These are phyloP conservation scores for Suillus subaureus DNA, from an alignment of 768 basidiomycete species.

Conservation along the genomic window DNA sequence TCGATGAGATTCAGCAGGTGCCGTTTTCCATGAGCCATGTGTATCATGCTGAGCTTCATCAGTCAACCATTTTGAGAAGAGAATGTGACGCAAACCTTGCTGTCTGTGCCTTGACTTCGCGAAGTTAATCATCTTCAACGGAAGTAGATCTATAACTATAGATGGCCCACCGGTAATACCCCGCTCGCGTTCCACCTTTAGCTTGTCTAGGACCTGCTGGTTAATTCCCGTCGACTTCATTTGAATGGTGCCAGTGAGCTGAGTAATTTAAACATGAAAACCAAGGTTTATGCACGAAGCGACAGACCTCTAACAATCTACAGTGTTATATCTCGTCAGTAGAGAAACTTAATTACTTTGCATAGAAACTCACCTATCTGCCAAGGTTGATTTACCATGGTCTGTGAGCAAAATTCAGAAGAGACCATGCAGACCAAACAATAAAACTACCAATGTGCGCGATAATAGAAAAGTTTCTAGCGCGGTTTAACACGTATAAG, in stretches of 20 bases:
- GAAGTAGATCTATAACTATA: background rate
- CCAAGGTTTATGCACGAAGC: slow-evolving; percentile 1
- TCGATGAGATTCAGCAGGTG: slow-evolving; percentile 94
- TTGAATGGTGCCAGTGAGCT: slow-evolving; percentile 89
- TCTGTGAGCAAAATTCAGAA: slow-evolving; percentile 45
- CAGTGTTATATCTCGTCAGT: slow-evolving; percentile 11
- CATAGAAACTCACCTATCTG: slow-evolving; percentile 64
- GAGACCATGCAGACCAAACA: background rate
- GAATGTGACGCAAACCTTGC: slow-evolving; percentile 56
- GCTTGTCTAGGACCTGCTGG: slow-evolving; percentile 86
- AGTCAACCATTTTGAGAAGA: slow-evolving; percentile 10
- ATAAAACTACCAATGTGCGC: slow-evolving; percentile 79
- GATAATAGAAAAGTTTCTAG: slow-evolving; percentile 92
- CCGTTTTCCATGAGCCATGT: slow-evolving; percentile 51
- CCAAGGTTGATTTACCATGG: slow-evolving; percentile 95
- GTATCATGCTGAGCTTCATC: slow-evolving; percentile 67
- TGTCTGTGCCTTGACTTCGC: slow-evolving; percentile 90
- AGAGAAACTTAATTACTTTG: background rate
- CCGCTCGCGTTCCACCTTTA: slow-evolving; percentile 96
- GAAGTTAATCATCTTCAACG: slow-evolving; percentile 10
- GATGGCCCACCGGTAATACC: slow-evolving; percentile 82
- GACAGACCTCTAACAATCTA: slow-evolving; percentile 72
- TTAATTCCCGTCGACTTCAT: slow-evolving; percentile 67
- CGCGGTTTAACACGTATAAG: background rate
- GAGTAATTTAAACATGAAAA: slow-evolving; percentile 14